phyloP scores from a whole-genome alignment of 192 early-diverging fungal genomes.

The Coemansia sp. region DNA sequence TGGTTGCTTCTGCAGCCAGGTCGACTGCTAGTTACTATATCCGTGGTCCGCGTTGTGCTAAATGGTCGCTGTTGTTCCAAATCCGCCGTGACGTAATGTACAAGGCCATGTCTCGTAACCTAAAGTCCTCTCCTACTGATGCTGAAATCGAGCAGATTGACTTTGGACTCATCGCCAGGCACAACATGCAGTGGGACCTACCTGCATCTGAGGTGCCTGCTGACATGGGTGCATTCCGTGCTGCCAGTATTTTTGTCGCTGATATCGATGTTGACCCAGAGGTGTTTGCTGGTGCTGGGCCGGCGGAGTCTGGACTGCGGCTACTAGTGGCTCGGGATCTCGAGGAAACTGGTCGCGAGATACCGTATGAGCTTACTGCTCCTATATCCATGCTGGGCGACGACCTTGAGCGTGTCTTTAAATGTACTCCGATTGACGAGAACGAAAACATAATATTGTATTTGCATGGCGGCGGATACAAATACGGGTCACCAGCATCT shows the following conservation, averaged over 20 bases:
- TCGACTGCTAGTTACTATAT: constrained; percentile 44
- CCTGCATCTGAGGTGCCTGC: constrained; percentile 15
- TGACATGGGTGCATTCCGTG: constrained; percentile 22
- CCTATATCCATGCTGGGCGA: constrained; percentile 13
- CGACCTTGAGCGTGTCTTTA: constrained; percentile 12
- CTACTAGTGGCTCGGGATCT: constrained; percentile 21
- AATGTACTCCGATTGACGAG: constrained; percentile 17
- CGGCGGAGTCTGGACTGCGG: constrained; percentile 27
- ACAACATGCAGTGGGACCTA: constrained; percentile 22
- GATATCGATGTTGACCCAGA: constrained; percentile 24
- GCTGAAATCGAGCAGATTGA: constrained; percentile 45
- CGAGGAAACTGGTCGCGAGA: background rate
- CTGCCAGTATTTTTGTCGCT: constrained; percentile 13
- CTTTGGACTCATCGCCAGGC: constrained; percentile 24
- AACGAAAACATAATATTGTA: constrained; percentile 69
- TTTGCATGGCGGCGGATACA: constrained; percentile 77
- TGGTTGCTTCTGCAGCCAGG: constrained; percentile 19
- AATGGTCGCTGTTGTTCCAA: constrained; percentile 50
- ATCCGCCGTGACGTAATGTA: constrained; percentile 35
- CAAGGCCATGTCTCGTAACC: constrained; percentile 9
- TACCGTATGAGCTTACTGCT: constrained; percentile 33
- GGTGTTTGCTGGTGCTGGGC: constrained; percentile 26
- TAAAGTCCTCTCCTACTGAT: constrained; percentile 14
- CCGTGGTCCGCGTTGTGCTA: constrained; percentile 37
- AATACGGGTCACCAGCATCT: constrained; percentile 53